These are phyloP conservation scores for Volvox carteri DNA, from an alignment of 163 green algal species.

Conservation along the genomic window DNA sequence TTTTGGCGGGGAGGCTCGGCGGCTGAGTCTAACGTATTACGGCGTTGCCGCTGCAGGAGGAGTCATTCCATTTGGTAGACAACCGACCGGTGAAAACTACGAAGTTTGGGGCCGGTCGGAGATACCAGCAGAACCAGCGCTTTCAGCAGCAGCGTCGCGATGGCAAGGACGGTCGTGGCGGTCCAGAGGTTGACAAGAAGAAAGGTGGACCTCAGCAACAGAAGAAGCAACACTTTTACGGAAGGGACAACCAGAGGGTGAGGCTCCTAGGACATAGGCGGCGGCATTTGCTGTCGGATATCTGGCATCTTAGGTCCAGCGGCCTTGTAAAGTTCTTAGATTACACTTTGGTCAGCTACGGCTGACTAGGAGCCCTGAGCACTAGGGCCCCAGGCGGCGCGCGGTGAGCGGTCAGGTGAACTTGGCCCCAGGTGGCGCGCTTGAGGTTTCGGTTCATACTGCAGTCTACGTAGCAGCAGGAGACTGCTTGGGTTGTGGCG, in stretches of 20 bases:
- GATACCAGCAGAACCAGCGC: conserved; percentile 68
- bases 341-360: too few species aligned
- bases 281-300: too few species aligned
- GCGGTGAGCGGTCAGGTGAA: too few species aligned
- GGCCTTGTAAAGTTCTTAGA: too few species aligned
- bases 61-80: conserved; percentile 98
- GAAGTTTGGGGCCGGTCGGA: conserved; percentile 63
- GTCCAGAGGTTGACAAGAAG: conserved; percentile 65
- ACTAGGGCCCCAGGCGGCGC: too few species aligned
- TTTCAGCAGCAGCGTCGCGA: conserved; percentile 79
- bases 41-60: conserved; percentile 80
- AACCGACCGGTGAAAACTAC: conserved; percentile 82
- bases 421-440: too few species aligned
- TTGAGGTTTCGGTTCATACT: too few species aligned
- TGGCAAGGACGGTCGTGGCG: conserved; percentile 45
- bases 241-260: conserved; percentile 78
- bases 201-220: conserved; percentile 70
- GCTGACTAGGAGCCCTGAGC: too few species aligned
- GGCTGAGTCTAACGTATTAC: not conserved
- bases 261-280: conserved; percentile 1
- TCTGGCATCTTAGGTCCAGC: too few species aligned
- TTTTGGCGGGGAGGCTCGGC: conserved; percentile 34
- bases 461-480: too few species aligned
- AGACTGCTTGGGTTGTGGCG: too few species aligned
- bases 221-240: conserved; percentile 78